Evolutionary conservation across 2,329 filamentous ascomycete genomes (phyloP), one percentile per base, ranked within the genome.

Genomic region (Zelopaecilomyces penicillatus): DNA sequence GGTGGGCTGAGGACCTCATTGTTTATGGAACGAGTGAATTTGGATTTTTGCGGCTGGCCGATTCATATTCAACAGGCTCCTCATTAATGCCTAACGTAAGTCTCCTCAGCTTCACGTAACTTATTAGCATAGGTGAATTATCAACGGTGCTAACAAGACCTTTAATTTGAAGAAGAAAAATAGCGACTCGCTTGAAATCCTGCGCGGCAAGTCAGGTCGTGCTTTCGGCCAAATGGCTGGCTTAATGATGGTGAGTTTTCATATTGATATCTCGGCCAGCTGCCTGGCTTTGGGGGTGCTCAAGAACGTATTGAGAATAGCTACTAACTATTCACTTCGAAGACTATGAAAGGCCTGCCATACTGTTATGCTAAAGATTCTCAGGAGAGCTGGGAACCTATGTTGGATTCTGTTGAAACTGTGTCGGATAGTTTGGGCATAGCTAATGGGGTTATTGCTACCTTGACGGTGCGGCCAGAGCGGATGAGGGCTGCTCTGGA

Each of bases 331-430:
- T 19, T 45, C 40, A 50, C 43, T 43, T 50, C 8, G 30, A 9
- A 61, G 70, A 84, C 71, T 41, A 66, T 63, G 48, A 68, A 68
- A 54, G 81, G 83, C 44, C 74, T 88, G 35, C 83, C 84, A 12
- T 77, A 74, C 30, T 85, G 81, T 27, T 89, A 89, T 67, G 87
- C 87, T 70, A 87, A 88, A 62, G 83, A 89, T 60, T 61, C 87
- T 37, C 85, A 90, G 62, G 85, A 90, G 63, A 80, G 78, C 35
- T 82, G 86, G 49, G 82, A 87, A 66, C 83, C 85, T 6, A 75
- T 90, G 63, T 74, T 89, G 45, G 84, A 89, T 64, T 79, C 82
- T 57, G 76, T 86, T 63, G 82, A 85, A 68, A 87, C 83, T 39
- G 71, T 87, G 45, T 75, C 74, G 46, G 83, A 88, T 65, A 85